Conservation (phyloP, 345 rosid genomes). For the Lumnitzera littorea region DNA sequence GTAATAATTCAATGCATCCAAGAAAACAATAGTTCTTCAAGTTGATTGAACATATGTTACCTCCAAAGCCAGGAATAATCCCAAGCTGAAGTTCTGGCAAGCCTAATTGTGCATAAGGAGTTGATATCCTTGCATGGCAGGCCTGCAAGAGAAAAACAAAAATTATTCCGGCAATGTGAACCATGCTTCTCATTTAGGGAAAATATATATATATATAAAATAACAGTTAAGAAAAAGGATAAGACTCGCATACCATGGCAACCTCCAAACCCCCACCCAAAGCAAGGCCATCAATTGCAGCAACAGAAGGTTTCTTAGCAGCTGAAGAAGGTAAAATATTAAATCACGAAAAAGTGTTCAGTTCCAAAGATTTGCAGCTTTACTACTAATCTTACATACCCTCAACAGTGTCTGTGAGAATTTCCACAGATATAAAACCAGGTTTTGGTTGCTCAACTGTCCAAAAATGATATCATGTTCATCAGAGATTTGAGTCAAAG, state of each 20-base stretch:
- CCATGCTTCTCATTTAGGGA: neutral
- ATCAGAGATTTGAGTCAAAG: neutral
- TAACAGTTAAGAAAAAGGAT: neutral
- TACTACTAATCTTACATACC: slow-evolving; percentile 28
- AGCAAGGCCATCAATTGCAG: slow-evolving; percentile 98
- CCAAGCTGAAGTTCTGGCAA: slow-evolving; percentile 98
- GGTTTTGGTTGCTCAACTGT: slow-evolving; percentile 51
- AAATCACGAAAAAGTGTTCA: neutral
- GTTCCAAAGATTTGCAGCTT: neutral
- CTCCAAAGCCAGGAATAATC: slow-evolving; percentile 96
- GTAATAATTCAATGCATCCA: neutral
- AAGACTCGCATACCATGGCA: slow-evolving; percentile 53
- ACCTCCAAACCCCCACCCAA: slow-evolving; percentile 98
- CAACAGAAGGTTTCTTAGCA: slow-evolving; percentile 87
- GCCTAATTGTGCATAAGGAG: slow-evolving; percentile 78
- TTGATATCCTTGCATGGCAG: slow-evolving; percentile 87
- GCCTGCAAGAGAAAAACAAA: slow-evolving; percentile 30
- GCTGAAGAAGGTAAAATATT: slow-evolving; percentile 27
- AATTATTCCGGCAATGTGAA: neutral
- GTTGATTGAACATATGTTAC: slow-evolving; percentile 21
- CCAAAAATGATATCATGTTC: neutral
- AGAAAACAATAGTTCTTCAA: too few relatives aligned
- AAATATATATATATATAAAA: neutral
- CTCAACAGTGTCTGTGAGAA: slow-evolving; percentile 63
- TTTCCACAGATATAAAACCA: slow-evolving; percentile 57